phyloP scores from a whole-genome alignment of 257 asterid species.

The Solanum etuberosum region DNA sequence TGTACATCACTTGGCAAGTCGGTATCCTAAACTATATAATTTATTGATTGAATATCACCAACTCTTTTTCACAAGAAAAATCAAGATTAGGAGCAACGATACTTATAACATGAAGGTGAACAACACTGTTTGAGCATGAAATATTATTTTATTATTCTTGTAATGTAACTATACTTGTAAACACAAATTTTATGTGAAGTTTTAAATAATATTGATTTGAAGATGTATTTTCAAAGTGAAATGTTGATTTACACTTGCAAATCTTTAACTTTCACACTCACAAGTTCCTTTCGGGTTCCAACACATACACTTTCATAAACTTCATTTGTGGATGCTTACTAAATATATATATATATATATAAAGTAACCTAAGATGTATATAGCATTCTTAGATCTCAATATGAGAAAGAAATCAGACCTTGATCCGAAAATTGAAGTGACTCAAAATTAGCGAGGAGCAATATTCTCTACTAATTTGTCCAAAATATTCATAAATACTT shows the following conservation, averaged over 20 bases:
- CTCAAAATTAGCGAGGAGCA: not conserved
- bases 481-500: not conserved
- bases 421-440: not conserved
- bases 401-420: not conserved
- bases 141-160: not conserved
- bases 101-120: not conserved
- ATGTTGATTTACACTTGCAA: not conserved
- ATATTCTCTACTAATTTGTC: not conserved
- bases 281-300: not conserved
- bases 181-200: not conserved
- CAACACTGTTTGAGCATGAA: not conserved
- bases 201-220: not conserved
- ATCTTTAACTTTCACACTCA: not conserved
- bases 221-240: not conserved
- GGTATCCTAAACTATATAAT: not conserved
- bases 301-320: not conserved
- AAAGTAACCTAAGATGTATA: too few relatives aligned
- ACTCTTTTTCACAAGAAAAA: not conserved
- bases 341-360: too few relatives aligned
- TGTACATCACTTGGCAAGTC: too few relatives aligned
- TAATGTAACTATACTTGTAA: not conserved
- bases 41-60: not conserved
- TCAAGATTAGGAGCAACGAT: not conserved
- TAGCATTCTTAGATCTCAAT: too few relatives aligned
- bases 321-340: too few relatives aligned